Conservation (phyloP, 2,329 filamentous ascomycete genomes). For the Talaromyces sp. region DNA sequence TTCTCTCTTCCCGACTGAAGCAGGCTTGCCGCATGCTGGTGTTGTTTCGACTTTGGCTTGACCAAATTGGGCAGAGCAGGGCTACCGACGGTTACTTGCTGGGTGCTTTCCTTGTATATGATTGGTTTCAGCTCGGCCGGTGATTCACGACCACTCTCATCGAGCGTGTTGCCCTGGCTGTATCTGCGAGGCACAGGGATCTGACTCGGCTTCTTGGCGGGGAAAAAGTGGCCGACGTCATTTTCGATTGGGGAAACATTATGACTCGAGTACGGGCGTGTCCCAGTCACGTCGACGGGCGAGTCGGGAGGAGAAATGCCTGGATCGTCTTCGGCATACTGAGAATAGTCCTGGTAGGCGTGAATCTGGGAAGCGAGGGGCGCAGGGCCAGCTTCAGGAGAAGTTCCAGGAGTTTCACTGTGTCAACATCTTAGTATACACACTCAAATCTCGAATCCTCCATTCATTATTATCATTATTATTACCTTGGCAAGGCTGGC, state of each 20-base stretch:
- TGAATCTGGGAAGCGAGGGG: slow-evolving; percentile 2
- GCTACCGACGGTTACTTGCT: neutral
- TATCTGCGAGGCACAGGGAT: slow-evolving; percentile 8
- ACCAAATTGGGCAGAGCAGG: neutral
- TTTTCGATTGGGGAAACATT: slow-evolving; percentile 41
- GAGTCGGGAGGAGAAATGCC: slow-evolving; percentile 46
- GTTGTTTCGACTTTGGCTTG: neutral
- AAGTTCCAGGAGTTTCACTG: neutral
- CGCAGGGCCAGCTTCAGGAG: neutral
- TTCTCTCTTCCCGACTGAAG: slow-evolving; percentile 33
- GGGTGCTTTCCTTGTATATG: neutral
- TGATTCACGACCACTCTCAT: neutral
- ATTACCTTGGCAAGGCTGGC: slow-evolving; percentile 36
- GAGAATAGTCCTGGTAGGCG: slow-evolving; percentile 7
- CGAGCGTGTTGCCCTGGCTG: slow-evolving; percentile 7
- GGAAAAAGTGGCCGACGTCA: slow-evolving; percentile 14
- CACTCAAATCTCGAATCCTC: neutral
- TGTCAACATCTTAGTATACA: neutral
- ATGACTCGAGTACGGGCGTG: slow-evolving; percentile 21
- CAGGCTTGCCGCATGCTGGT: slow-evolving; percentile 21
- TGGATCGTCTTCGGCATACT: slow-evolving; percentile 24
- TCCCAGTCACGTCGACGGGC: slow-evolving; percentile 23
- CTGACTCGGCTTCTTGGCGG: slow-evolving; percentile 17
- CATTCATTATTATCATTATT: slow-evolving; percentile 19
- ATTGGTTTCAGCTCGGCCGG: slow-evolving; percentile 5